Base-by-base conservation (phyloP, 768 basidiomycete species). In the Suillus bovinus region DNA sequence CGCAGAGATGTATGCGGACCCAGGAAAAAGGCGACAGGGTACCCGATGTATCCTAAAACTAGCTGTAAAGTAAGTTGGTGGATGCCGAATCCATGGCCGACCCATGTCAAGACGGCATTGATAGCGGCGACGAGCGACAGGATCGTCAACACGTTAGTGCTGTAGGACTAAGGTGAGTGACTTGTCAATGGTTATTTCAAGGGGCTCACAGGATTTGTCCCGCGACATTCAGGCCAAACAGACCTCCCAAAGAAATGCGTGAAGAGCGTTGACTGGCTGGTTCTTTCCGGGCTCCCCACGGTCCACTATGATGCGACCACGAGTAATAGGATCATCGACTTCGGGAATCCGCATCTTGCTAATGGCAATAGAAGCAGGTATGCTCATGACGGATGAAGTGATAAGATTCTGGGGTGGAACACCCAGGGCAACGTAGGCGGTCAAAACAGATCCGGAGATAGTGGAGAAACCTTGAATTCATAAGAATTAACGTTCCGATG, bases 301-400 rank as follows among this genome's bases (percentile, higher is more conserved):
- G 73, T 93, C 91, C 61, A 95, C 82, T 55, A 90, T 84, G 62
- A 95, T 83, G 38, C 79, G 84, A 14, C 94, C 94, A 38, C 90
- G 89, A 33, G 94, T 95, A 49, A 94, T 84, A 33, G 94, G 94
- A 66, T 91, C 91, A 22, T 94, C 94, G 31, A 81, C 73, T 77
- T 96, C 94, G 0, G 94, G 94, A 38, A 88, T 66, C 49, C 94
- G 91, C 68, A 96, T 80, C 77, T 96, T 96, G 72, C 88, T 90
- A 69, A 96, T 94, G 2, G 94, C 85, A 72, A 96, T 95, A 16
- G 93, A 94, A 0, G 94, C 95, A 22, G 95, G 95, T 64, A 97
- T 96, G 73, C 89, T 91, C 94, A 96, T 96, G 63, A 96, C 89
- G 9, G 92, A 93, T 6, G 94, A 89, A 3, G 94, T 95, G 68